These are phyloP conservation scores for Ophiostoma montium DNA, from an alignment of 2,329 filamentous ascomycete species.

Conservation along the genomic window DNA sequence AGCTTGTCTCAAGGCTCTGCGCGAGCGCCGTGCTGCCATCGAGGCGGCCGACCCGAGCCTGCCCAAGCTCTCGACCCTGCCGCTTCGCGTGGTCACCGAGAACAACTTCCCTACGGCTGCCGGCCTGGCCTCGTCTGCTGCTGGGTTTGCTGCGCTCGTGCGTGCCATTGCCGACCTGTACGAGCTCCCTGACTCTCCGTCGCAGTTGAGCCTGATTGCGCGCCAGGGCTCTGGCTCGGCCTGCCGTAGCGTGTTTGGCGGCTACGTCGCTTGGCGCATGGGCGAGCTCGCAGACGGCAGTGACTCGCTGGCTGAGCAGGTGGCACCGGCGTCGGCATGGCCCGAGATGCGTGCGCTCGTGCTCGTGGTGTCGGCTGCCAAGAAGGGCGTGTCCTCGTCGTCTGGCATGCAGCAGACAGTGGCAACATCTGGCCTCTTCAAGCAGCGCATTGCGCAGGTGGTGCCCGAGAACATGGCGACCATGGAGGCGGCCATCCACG, in stretches of 20 bases:
- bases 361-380: constrained; percentile 80
- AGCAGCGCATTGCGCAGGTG: constrained; percentile 56
- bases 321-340: constrained; percentile 85
- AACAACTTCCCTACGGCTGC: constrained; percentile 99
- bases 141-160: constrained; percentile 57
- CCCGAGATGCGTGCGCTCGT: constrained; percentile 87
- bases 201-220: constrained; percentile 77
- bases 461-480: constrained; percentile 32
- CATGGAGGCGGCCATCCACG: constrained; percentile 18
- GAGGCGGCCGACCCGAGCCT: constrained; percentile 59
- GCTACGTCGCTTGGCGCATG: constrained; percentile 90
- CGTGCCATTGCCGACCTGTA: constrained; percentile 88
- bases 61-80: constrained; percentile 65
- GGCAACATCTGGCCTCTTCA: constrained; percentile 76
- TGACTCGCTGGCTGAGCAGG: constrained; percentile 78
- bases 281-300: constrained; percentile 62
- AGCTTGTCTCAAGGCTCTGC: constrained; percentile 81
- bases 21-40: constrained; percentile 58
- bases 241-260: constrained; percentile 83
- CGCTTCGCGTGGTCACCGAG: constrained; percentile 78
- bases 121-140: constrained; percentile 62
- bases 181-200: constrained; percentile 63
- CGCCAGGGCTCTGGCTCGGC: constrained; percentile 90
- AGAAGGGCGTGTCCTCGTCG: constrained; percentile 89
- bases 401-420: constrained; percentile 97